phyloP scores from a whole-genome alignment of 371 early-diverging fungal genomes.

The Circinella umbellata region DNA sequence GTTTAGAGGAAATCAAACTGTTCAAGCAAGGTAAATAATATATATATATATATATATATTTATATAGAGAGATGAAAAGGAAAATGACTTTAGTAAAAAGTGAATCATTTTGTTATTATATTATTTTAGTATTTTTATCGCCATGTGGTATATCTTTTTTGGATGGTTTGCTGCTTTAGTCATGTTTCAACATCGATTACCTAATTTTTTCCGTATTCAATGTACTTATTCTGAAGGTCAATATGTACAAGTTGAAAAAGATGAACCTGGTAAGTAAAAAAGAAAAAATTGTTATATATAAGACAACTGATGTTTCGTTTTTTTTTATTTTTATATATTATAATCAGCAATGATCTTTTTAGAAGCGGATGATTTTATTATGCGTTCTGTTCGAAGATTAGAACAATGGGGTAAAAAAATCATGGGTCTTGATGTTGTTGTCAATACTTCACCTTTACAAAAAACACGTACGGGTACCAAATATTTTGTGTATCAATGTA shows the following conservation, averaged over 20 bases:
- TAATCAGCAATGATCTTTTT: constrained; percentile 58
- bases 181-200: constrained; percentile 44
- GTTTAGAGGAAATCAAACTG: constrained; percentile 35
- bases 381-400: constrained; percentile 24
- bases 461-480: constrained; percentile 55
- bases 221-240: constrained; percentile 56
- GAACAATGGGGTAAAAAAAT: constrained; percentile 31
- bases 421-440: constrained; percentile 43
- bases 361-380: constrained; percentile 42
- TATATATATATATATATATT: constrained; percentile 32
- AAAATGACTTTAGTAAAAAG: too few relatives aligned
- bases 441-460: constrained; percentile 44
- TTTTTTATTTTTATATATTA: constrained; percentile 6
- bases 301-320: background rate
- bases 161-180: constrained; percentile 67
- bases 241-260: constrained; percentile 71
- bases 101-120: too few relatives aligned
- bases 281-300: constrained; percentile 13
- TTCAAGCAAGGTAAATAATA: constrained; percentile 40
- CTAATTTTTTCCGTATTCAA: constrained; percentile 72
- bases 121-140: constrained; percentile 53
- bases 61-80: too few relatives aligned
- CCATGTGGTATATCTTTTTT: constrained; percentile 70
- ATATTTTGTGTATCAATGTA: constrained; percentile 78
- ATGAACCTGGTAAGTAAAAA: constrained; percentile 35